Evolutionary conservation across 345 rosid genomes (phyloP).

Genomic region (Draba incana): DNA sequence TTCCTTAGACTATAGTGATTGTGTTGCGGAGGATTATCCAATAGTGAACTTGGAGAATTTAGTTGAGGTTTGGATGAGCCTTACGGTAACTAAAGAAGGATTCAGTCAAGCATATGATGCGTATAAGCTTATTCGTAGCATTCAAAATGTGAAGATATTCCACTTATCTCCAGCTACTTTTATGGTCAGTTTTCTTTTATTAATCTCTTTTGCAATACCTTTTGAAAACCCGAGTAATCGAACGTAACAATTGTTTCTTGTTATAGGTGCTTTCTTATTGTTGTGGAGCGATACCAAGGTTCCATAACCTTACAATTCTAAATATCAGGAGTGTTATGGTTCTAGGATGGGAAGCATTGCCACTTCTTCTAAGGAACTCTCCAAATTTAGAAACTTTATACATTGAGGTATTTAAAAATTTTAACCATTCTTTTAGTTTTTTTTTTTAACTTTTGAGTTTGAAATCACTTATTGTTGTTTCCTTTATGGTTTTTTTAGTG

Average conservation of each 20-base stretch:
- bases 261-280: conserved; percentile 29
- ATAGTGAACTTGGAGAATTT: conserved; percentile 15
- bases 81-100: not conserved
- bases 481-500: not conserved
- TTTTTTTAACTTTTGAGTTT: not conserved
- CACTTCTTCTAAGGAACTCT: conserved; percentile 29
- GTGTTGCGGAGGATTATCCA: conserved; percentile 28
- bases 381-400: conserved; percentile 11
- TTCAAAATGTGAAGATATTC: conserved; percentile 18
- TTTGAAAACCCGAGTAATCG: no score
- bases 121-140: conserved; percentile 24
- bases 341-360: conserved; percentile 42
- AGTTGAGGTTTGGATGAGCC: conserved; percentile 9
- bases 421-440: conserved; percentile 8
- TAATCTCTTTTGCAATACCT: no score
- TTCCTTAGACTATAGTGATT: conserved; percentile 20
- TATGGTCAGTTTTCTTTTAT: conserved; percentile 12
- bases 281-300: not conserved
- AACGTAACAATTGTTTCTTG: conserved; percentile 7
- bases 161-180: conserved; percentile 6
- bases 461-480: conserved; percentile 1
- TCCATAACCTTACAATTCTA: conserved; percentile 7
- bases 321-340: not conserved
- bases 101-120: not conserved
- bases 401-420: conserved; percentile 21